These are phyloP conservation scores for Arthrinium phaeospermum DNA, from an alignment of 2,329 filamentous ascomycete genomes.

Conservation along the genomic window DNA sequence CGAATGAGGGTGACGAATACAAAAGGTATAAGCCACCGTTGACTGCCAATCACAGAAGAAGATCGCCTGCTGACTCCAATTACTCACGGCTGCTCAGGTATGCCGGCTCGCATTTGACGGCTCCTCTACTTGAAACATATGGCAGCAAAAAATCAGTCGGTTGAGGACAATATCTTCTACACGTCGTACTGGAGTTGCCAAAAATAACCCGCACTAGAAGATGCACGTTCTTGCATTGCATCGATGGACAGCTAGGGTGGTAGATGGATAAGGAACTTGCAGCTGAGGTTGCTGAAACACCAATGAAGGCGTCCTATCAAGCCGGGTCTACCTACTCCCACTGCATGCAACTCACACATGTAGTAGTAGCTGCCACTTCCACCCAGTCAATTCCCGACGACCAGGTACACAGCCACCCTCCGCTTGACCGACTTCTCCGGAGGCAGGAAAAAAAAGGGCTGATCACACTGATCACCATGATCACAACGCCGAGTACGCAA, in stretches of 20 bases:
- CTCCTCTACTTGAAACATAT: slow-evolving; percentile 6
- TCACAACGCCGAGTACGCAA: background rate
- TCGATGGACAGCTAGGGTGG: background rate
- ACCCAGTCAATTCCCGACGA: background rate
- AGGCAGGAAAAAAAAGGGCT: background rate
- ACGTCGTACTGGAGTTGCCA: slow-evolving; percentile 7
- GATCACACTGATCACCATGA: background rate
- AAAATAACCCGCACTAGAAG: slow-evolving; percentile 5
- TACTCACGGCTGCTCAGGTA: background rate
- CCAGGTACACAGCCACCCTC: slow-evolving; percentile 7
- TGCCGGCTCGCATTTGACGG: background rate
- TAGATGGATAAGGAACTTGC: background rate
- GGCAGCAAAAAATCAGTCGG: background rate
- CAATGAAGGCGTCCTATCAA: slow-evolving; percentile 4
- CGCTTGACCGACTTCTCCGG: background rate
- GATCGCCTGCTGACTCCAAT: background rate
- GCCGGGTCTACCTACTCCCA: background rate
- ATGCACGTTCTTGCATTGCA: slow-evolving; percentile 9
- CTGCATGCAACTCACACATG: slow-evolving; percentile 1
- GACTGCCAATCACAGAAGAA: background rate
- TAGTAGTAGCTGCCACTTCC: background rate
- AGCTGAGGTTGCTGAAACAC: slow-evolving; percentile 2
- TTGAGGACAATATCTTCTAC: background rate
- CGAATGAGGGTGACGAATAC: background rate
- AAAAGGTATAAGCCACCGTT: background rate